Evolutionary conservation across 306 rosid genomes (phyloP).

Genomic region (Trifolium fragiferum): DNA sequence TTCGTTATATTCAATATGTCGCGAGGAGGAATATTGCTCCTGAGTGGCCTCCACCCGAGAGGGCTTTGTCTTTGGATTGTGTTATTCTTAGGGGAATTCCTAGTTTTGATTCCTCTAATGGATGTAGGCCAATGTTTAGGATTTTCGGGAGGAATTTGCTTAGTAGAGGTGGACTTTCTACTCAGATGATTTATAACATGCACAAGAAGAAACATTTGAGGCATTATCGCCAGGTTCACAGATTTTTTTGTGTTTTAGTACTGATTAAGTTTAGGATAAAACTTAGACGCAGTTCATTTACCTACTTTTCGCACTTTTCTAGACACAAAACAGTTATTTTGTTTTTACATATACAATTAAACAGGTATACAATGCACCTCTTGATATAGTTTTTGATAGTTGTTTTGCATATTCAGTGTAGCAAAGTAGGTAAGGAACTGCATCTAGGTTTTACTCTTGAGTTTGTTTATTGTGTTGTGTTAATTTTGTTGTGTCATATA

Average conservation of each 20-base stretch:
- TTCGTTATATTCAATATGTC: slow-evolving; percentile 90
- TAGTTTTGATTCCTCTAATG: slow-evolving; percentile 76
- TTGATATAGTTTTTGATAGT: not conserved
- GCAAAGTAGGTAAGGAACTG: not conserved
- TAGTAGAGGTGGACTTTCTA: slow-evolving; percentile 83
- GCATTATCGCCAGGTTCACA: slow-evolving; percentile 75
- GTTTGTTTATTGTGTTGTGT: slow-evolving; percentile 28
- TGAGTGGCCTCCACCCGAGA: slow-evolving; percentile 95
- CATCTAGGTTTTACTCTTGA: not conserved
- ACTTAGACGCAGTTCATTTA: not conserved
- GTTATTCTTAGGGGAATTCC: slow-evolving; percentile 88
- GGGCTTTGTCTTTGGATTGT: slow-evolving; percentile 92
- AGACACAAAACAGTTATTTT: not conserved
- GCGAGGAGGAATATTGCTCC: slow-evolving; percentile 85
- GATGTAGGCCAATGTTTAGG: slow-evolving; percentile 85
- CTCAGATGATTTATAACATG: slow-evolving; percentile 90
- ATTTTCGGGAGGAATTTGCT: slow-evolving; percentile 87
- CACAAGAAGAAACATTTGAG: slow-evolving; percentile 72
- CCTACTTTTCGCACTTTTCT: not conserved
- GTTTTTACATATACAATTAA: too few species aligned
- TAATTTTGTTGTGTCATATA: not conserved
- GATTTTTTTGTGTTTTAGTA: slow-evolving; percentile 8
- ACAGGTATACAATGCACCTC: not conserved
- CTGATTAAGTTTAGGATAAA: slow-evolving; percentile 16
- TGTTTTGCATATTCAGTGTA: not conserved